Evolutionary conservation across 352 stramenopile genomes (phyloP).

Genomic region (Phytophthora pinifolia): DNA sequence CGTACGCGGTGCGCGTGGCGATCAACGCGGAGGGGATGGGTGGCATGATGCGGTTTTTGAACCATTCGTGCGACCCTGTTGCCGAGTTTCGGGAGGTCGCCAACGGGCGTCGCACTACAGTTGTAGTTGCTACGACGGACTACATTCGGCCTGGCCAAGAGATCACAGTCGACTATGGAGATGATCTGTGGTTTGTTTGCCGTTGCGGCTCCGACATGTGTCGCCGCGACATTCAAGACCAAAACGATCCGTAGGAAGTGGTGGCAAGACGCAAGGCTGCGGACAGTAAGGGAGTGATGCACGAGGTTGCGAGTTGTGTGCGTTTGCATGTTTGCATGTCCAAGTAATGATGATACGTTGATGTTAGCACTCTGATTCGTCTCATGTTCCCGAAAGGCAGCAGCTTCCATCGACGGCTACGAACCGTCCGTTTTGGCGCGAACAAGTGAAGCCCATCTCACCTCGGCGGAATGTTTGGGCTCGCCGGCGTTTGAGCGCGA

Average conservation of each 20-base stretch:
- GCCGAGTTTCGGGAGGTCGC: neutral
- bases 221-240: neutral
- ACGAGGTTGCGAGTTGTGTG: too few relatives aligned
- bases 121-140: neutral
- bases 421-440: too few relatives aligned
- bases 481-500: too few relatives aligned
- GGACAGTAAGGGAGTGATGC: too few relatives aligned
- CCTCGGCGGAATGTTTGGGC: too few relatives aligned
- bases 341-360: too few relatives aligned
- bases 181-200: constrained; percentile 6
- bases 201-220: neutral
- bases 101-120: neutral
- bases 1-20: neutral
- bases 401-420: too few relatives aligned
- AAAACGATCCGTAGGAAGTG: neutral
- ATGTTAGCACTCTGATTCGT: too few relatives aligned
- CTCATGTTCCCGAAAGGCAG: too few relatives aligned
- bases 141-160: neutral
- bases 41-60: neutral
- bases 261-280: too few relatives aligned
- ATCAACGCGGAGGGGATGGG: neutral
- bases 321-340: too few relatives aligned
- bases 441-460: too few relatives aligned
- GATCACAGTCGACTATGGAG: constrained; percentile 1
- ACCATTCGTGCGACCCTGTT: constrained; percentile 5